Evolutionary conservation across 179 eudicot species (phyloP), one percentile per base, ranked within the genome.

Genomic region (Drosera spatulata): DNA sequence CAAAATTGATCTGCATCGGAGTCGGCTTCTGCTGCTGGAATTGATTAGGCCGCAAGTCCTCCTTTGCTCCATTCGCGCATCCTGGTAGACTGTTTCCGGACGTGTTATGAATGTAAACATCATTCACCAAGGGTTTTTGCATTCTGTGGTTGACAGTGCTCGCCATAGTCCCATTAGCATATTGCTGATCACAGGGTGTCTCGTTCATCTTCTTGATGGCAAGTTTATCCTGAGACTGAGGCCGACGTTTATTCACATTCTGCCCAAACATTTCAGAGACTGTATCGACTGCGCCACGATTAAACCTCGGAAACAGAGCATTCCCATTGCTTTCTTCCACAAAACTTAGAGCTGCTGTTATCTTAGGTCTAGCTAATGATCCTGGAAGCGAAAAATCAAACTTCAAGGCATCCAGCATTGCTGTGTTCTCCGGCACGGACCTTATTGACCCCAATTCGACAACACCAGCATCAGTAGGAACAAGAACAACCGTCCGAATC

Each of bases 401-500:
- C 60, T 64, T 79, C 53, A 94, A 64, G n/a, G 80, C 72, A 66
- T 72, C 76, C 59, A 94, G 50, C 49, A 83, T 67, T 61, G 82
- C 88, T 4, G 62, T 50, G 56, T 79, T 75, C 69, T 87, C 97
- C 2, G 73, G 71, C 10, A 94, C 49, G 0, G 82, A 62, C 60
- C 80, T 77, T 45, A 83, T 81, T 0, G 97, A 94, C 6, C 99
- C 99, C 52, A 94, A 76, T 42, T 94, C 99, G 5, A 94, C 82
- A 22, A 94, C 97, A 2, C 99, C 99, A 61, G 67, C 64, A 59
- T 85, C 91, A 56, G 90, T 82, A 11, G 99, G 99, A 62, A 94
- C 71, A 80, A 89, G 64, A 51, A 85, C 83, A 55, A 87, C 68
- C 7, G 99, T 90, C 66, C 78, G 91, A 62, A 86, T 80, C 45